Conservation (phyloP, 2,329 filamentous ascomycete species). For the Fusarium buxicola region DNA sequence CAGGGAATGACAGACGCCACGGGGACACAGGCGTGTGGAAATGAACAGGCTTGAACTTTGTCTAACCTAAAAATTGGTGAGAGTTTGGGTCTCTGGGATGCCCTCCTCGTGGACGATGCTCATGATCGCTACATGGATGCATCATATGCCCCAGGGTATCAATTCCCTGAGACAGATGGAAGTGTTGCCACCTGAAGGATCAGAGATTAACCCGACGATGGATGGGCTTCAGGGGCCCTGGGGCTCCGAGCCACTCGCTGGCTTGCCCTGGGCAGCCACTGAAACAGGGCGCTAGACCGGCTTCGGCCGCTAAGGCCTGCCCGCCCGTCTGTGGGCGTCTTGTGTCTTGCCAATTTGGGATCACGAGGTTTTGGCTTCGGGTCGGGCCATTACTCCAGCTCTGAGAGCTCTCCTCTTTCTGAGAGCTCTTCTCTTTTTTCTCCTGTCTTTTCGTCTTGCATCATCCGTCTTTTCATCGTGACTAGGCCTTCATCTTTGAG, state of each 20-base stretch:
- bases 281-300: conserved; percentile 40
- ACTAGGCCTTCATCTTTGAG: too few relatives aligned
- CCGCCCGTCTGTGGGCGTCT: conserved; percentile 9
- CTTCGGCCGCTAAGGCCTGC: conserved; percentile 10
- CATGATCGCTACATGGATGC: conserved; percentile 10
- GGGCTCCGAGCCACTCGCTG: conserved; percentile 33
- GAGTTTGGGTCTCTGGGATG: too few relatives aligned
- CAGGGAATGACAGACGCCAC: conserved; percentile 6
- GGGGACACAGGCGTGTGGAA: conserved; percentile 6
- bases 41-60: conserved; percentile 13
- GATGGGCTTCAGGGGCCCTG: conserved; percentile 2
- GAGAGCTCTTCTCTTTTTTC: conserved; percentile 1
- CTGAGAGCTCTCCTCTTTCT: too few relatives aligned
- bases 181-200: conserved; percentile 14
- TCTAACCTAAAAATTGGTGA: neutral
- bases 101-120: neutral
- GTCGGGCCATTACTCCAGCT: neutral
- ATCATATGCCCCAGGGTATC: neutral
- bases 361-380: conserved; percentile 3
- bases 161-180: conserved; percentile 5
- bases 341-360: conserved; percentile 19
- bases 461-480: too few relatives aligned
- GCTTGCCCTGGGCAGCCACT: conserved; percentile 27
- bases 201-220: neutral
- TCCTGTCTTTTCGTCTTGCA: neutral